A percentile compares a stretch with the other conserved stretches of the same genome.
These are phyloP conservation scores for Dillenia turbinata DNA, from an alignment of 164 flowering plant species.

Conservation along the genomic window DNA sequence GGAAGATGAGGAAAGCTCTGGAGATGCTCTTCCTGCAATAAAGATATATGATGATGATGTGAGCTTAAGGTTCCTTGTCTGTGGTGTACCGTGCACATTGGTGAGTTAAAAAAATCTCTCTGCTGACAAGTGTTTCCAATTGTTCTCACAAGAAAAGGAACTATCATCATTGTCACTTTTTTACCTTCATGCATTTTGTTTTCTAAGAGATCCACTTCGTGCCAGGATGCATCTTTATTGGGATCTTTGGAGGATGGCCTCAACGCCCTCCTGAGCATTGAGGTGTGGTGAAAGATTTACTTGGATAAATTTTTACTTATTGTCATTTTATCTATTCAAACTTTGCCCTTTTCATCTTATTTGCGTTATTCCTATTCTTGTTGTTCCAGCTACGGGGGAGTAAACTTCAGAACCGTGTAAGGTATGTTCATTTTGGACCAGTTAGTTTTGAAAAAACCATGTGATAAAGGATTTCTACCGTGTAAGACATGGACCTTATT, in stretches of 20 bases:
- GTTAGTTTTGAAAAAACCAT: background rate
- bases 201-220: constrained; percentile 3
- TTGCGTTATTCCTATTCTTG: background rate
- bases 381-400: constrained; percentile 80
- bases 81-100: constrained; percentile 66
- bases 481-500: no score
- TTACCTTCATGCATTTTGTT: background rate
- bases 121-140: background rate
- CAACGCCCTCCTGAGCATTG: constrained; percentile 83
- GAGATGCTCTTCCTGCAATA: constrained; percentile 60
- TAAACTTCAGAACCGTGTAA: constrained; percentile 81
- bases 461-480: no score
- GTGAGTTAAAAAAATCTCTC: constrained; percentile 32
- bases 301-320: background rate
- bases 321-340: background rate
- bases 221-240: constrained; percentile 74
- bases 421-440: constrained; percentile 33
- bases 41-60: constrained; percentile 90
- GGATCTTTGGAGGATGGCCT: constrained; percentile 90
- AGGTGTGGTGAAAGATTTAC: constrained; percentile 28
- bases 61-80: constrained; percentile 77
- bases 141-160: background rate
- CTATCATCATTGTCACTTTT: background rate
- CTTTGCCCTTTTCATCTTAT: background rate
- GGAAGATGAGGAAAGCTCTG: constrained; percentile 58